Percentiles rank a stretch among this genome's conserved stretches.
These are phyloP conservation scores for Meira miltonrushii DNA, from an alignment of 1,284 basidiomycete species.

Conservation along the genomic window DNA sequence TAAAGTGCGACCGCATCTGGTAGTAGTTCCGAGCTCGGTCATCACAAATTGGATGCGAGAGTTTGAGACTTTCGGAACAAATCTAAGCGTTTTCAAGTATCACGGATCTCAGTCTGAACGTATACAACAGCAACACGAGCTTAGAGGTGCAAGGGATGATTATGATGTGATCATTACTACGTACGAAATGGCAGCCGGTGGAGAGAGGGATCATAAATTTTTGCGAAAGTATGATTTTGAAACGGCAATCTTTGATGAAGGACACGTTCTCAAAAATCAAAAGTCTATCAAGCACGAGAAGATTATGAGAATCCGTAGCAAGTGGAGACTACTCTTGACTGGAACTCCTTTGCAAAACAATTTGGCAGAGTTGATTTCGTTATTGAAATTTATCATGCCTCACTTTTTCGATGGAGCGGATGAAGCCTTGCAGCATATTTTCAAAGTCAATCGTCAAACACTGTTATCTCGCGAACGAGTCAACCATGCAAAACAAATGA, in stretches of 20 bases:
- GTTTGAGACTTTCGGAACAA: constrained; percentile 81
- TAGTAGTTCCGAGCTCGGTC: constrained; percentile 86
- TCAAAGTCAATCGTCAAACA: constrained; percentile 79
- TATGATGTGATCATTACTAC: constrained; percentile 95
- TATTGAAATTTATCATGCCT: constrained; percentile 96
- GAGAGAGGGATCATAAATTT: constrained; percentile 74
- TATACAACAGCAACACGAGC: constrained; percentile 66
- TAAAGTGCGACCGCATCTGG: constrained; percentile 76
- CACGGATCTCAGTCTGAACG: constrained; percentile 89
- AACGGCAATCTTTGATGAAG: constrained; percentile 76
- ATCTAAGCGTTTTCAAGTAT: constrained; percentile 80
- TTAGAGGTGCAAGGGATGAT: constrained; percentile 58
- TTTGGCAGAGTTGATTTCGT: constrained; percentile 79
- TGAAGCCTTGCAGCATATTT: constrained; percentile 81
- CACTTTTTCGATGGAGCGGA: constrained; percentile 73
- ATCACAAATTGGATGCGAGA: constrained; percentile 98
- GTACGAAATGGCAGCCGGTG: constrained; percentile 84
- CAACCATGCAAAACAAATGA: constrained; percentile 94
- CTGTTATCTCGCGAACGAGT: constrained; percentile 84
- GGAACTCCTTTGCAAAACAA: constrained; percentile 84
- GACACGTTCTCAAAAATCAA: constrained; percentile 92
- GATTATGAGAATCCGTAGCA: constrained; percentile 74
- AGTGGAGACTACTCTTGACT: constrained; percentile 86
- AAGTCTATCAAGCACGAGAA: constrained; percentile 90
- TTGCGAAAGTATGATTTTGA: constrained; percentile 59